A percentile compares a stretch with the other conserved stretches of the same genome.
Conservation (phyloP, 148 eudicot genomes). For the Simmondsia chinensis region DNA sequence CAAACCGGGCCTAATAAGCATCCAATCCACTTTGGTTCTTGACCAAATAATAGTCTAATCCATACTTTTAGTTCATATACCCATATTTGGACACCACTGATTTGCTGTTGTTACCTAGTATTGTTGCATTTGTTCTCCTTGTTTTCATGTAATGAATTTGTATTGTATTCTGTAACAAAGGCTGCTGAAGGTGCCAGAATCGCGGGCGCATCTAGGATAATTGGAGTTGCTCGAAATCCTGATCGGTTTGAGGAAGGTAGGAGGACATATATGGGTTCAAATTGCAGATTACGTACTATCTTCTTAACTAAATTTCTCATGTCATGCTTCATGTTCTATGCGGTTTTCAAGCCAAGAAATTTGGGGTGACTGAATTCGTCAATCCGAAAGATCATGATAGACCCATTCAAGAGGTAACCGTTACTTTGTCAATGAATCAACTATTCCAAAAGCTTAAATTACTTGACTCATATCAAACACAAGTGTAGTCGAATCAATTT, state of each 20-base stretch:
- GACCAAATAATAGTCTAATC: too few species aligned
- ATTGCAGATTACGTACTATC: background rate
- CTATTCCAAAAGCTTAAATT: too few species aligned
- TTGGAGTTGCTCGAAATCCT: constrained; percentile 24
- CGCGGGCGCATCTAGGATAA: constrained; percentile 25
- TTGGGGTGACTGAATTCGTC: constrained; percentile 67
- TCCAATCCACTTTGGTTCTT: too few species aligned
- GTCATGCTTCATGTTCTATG: background rate
- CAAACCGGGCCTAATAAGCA: too few species aligned
- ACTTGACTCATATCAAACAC: too few species aligned
- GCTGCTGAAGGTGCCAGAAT: constrained; percentile 34
- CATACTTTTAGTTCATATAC: too few species aligned
- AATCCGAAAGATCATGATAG: constrained; percentile 57
- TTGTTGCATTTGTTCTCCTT: background rate
- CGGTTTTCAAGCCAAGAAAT: constrained; percentile 49
- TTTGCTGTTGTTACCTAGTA: background rate
- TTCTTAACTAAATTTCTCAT: background rate
- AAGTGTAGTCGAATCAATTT: too few species aligned
- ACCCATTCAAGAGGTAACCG: constrained; percentile 51
- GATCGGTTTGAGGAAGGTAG: constrained; percentile 34
- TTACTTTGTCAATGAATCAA: background rate
- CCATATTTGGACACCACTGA: too few species aligned
- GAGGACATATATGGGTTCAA: background rate
- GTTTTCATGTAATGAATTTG: background rate
- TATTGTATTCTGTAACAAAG: constrained; percentile 6